Evolutionary conservation across 192 early-diverging fungal species (phyloP), one percentile per base, ranked within the genome.

Genomic region (Kappamyces sp.): DNA sequence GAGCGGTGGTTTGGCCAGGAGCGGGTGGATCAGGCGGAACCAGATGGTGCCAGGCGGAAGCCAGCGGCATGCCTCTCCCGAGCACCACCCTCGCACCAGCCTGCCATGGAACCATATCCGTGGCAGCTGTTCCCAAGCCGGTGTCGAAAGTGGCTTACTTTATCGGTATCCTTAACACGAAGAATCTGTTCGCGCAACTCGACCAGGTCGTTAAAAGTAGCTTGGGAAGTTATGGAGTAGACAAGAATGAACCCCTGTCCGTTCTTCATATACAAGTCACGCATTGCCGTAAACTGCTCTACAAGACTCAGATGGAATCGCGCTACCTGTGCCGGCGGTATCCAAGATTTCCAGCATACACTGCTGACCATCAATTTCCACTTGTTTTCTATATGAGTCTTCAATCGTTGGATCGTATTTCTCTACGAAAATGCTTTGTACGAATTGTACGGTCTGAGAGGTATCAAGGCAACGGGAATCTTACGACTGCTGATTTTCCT

Each of bases 391-490:
- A 73, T 97, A 99, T 12, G 90, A 93, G 72, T 96, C 96, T 74
- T 99, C 96, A 61, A 95, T 98, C 4, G 96, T 98, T 49, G 96
- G 96, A 77, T 97, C 93, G 66, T 97, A 99, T 66, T 90, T 97
- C 79, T 93, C 90, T 32, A 89, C 86, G 68, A 96, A 82, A 53
- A 80, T 75, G 40, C 69, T 82, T 51, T 75, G 82, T 38, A 82
- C 76, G 53, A 85, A 83, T 69, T 82, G 83, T 10, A 78, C 77
- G 9, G 83, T 82, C 78, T 84, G 57, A 32, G 32, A 9, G 23
- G 46, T 3, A 49, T 37, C 8, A 64, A 39, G 44, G 49, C 59
- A 55, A 65, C 62, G 50, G 55, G 47, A 49, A 47, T 63, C 76
- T 52, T 84, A 92, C 90, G 86, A 84, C 49, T 0, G 81, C 81